These are phyloP conservation scores for Podaxis sp. DNA, from an alignment of 768 basidiomycete genomes.

Conservation along the genomic window DNA sequence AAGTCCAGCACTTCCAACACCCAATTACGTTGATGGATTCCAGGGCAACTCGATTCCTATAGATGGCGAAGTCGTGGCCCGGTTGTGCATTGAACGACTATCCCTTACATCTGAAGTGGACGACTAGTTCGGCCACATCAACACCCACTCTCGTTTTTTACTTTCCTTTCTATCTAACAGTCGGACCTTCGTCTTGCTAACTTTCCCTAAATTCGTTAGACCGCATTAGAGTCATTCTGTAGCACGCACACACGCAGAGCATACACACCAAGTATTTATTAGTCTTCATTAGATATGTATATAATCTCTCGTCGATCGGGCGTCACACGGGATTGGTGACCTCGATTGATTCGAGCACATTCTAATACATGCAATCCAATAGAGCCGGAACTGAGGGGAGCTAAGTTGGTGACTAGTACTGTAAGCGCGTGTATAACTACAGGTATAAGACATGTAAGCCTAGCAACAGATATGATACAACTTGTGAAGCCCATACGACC, in stretches of 20 bases:
- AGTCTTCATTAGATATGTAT: not conserved
- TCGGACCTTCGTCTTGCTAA: not conserved
- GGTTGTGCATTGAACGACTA: constrained; percentile 56
- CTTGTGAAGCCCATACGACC: not conserved
- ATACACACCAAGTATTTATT: not conserved
- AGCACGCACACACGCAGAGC: not conserved
- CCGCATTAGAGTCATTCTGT: not conserved
- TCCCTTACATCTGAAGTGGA: constrained; percentile 60
- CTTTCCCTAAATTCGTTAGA: not conserved
- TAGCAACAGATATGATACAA: not conserved
- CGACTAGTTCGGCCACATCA: constrained; percentile 36
- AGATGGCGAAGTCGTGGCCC: constrained; percentile 67
- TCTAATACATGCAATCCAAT: not conserved
- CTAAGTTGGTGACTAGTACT: too few species aligned
- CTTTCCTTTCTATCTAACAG: too few species aligned
- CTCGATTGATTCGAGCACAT: not conserved
- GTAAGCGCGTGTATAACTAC: not conserved
- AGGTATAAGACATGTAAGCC: not conserved
- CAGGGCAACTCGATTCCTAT: constrained; percentile 85
- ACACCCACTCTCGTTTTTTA: not conserved
- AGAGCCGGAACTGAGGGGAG: too few species aligned
- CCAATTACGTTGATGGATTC: constrained; percentile 85
- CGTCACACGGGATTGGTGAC: not conserved
- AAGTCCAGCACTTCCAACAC: constrained; percentile 64
- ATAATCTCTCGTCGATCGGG: not conserved